Evolutionary conservation across 306 rosid species (phyloP), one percentile per base, ranked within the genome.

Genomic region (Sphenostylis stenocarpa): DNA sequence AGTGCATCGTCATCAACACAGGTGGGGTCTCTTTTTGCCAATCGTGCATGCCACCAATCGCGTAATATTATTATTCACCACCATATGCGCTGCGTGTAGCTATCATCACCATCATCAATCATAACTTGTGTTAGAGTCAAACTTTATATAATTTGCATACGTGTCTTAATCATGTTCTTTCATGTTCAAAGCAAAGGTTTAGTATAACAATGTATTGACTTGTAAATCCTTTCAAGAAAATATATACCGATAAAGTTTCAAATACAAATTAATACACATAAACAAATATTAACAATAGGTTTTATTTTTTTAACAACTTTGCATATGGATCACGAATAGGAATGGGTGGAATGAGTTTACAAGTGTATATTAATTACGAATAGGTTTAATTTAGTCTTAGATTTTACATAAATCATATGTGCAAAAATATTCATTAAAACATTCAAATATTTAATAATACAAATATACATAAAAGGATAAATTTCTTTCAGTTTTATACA

Each of bases 1-100:
- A 72, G 72, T 13, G 72, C 80, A 76, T 20, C 70, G 26, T 76
- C 19, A 63, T 76, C 57, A 48, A 33, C 24, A 38, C 34, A 63
- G 31, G 33, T 65, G 36, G 62, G 41, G 17, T 68, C 33, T 43
- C 38, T 26, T 26, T 34, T 77, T 5, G 61, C 56, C n/a, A 77
- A 55, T 55, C 48, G 68, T 39, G 68, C 75, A n/a, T 39, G 34
- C 11, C 67, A 77, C 74, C 67, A 52, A 67, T 60, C 28, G 55
- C 21, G 45, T 34, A 41, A 55, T 34, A 53, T 31, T 44, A 31
- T 48, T 63, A 49, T 49, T 75, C 53, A 75, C 70, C 58, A 48
- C 51, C 60, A 65, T 52, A 12, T 41, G 53, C 21, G 3, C 29
- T 49, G 21, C 38, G 48, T 67, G 73, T 48, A 36, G 65, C 15